phyloP scores from a whole-genome alignment of 2,329 filamentous ascomycete species.

The Pseudogymnoascus sp. region DNA sequence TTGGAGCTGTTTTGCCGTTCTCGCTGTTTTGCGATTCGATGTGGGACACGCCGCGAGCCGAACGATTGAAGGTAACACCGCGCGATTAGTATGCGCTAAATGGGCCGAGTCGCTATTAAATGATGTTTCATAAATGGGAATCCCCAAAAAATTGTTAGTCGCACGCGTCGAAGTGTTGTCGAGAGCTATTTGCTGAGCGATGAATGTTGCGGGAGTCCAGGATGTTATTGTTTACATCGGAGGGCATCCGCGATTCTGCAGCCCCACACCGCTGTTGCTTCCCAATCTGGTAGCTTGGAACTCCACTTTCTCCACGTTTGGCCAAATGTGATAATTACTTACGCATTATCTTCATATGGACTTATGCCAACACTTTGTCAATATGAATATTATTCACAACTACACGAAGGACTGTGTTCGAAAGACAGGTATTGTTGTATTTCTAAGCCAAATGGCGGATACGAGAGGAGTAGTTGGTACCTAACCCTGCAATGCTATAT shows the following conservation, averaged over 20 bases:
- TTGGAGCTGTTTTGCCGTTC: neutral
- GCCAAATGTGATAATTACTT: neutral
- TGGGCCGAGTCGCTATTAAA: neutral
- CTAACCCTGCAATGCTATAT: no score
- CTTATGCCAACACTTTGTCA: neutral
- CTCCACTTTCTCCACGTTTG: neutral
- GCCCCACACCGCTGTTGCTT: neutral
- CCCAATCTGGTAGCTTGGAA: conserved; percentile 5
- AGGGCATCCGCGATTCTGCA: conserved; percentile 2
- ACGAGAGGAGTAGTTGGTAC: neutral
- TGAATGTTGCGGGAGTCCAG: conserved; percentile 1
- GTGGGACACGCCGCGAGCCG: neutral
- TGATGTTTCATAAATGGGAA: neutral
- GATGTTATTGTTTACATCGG: conserved; percentile 7
- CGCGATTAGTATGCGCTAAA: neutral
- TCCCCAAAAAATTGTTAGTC: neutral
- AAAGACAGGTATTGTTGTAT: neutral
- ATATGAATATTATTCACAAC: neutral
- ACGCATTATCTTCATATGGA: neutral
- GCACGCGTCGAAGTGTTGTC: neutral
- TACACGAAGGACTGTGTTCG: neutral
- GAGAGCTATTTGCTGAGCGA: neutral
- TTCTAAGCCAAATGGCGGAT: neutral
- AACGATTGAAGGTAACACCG: neutral
- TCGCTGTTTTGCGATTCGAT: conserved; percentile 3